Base-by-base conservation (phyloP, 306 rosid species). In the Cucumis cinereus region DNA sequence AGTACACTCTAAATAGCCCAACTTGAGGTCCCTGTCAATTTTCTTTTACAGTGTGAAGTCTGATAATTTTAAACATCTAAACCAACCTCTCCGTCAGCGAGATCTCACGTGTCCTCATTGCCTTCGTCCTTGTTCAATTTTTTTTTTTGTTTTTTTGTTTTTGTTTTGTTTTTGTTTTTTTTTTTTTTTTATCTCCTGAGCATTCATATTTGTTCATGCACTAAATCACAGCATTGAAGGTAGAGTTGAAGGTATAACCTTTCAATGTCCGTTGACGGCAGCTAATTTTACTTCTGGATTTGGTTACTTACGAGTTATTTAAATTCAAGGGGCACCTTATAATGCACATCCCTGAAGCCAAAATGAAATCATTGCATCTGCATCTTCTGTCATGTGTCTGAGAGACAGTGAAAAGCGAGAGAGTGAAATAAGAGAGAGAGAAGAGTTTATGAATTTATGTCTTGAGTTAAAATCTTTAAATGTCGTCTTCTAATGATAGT, bases 401-500 rank as follows among this genome's bases (percentile, higher is more conserved):
- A n/a, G 14, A 66, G 73, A 66, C 50, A 8, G 40, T 13, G 75
- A 69, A n/a, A 22, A 63, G 72, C 7, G 53, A 66, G 72, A 20
- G 19, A 41, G 56, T 20, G n/a, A 24, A 23, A 43, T 20, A 36
- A n/a, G 75, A 71, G 75, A 68, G 10, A 47, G 55, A 24, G 58
- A 53, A 24, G 24, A 38, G 20, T 12, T n/a, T 73, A 19, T 40
- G 66, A 10, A 1, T 50, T 64, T 50, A 22, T 47, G 61, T 23
- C 66, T 36, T 20, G 9, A 68, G 75, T 56, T 69, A 68, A 73
- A 9, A 20, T 50, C 20, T 64, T 24, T 43, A 16, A 74, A 74
- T 72, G 71, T 36, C 59, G 40, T 41, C 74, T 78, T 24, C 79
- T 84, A 84, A 85, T 77, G 81, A 55, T 1, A 43, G 74, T 76